Evolutionary conservation across 768 basidiomycete species (phyloP).

Genomic region (Mycena albidolilacea): DNA sequence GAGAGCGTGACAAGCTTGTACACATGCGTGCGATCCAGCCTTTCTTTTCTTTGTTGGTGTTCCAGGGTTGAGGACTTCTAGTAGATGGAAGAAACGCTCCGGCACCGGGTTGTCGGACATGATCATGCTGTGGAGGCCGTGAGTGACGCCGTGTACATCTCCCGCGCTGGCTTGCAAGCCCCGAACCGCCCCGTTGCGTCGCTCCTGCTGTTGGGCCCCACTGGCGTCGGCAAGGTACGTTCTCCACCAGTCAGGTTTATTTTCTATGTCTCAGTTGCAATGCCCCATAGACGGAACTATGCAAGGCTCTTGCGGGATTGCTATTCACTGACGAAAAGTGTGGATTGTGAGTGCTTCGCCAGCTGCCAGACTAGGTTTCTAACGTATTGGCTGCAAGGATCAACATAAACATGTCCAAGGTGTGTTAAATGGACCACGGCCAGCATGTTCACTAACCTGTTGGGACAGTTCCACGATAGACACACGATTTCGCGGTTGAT

Average conservation of each 20-base stretch:
- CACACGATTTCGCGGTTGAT: conserved; percentile 93
- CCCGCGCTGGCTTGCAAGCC: conserved; percentile 90
- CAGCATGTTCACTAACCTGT: neutral
- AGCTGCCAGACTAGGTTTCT: conserved; percentile 35
- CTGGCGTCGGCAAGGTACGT: conserved; percentile 86
- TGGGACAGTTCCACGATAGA: conserved; percentile 87
- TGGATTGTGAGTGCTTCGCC: conserved; percentile 73
- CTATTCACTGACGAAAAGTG: conserved; percentile 91
- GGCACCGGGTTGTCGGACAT: conserved; percentile 88
- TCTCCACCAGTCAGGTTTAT: neutral
- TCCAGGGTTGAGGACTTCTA: conserved; percentile 7
- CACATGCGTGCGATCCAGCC: conserved; percentile 66
- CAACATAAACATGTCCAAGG: conserved; percentile 96
- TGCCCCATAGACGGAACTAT: conserved; percentile 80
- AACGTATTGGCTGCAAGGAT: conserved; percentile 62
- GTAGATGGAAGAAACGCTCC: conserved; percentile 90
- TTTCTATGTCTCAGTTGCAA: neutral
- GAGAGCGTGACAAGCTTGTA: conserved; percentile 91
- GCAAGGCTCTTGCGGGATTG: conserved; percentile 90
- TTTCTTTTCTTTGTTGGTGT: neutral
- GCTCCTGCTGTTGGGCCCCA: conserved; percentile 92
- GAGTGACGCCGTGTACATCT: conserved; percentile 93
- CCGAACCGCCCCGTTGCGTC: conserved; percentile 93
- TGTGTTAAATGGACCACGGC: conserved; percentile 40
- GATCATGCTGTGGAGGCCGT: conserved; percentile 89